Base-by-base conservation (phyloP, 1,139 yeast species). In the Wickerhamomyces sp. region DNA sequence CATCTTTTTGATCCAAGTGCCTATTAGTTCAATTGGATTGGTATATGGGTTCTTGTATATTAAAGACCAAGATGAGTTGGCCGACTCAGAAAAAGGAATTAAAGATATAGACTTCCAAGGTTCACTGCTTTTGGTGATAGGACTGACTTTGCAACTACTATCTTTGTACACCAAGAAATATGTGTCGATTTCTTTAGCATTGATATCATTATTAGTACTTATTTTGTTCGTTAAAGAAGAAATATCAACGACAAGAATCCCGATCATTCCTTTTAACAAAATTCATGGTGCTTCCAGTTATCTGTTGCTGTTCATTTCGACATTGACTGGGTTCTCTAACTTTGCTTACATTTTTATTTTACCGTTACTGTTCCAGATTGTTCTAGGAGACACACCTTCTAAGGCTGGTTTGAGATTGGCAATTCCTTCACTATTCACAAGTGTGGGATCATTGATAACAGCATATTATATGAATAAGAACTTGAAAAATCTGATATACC, bases 21-120 rank as follows among this genome's bases (percentile, higher is more conserved):
- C 95, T 0, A 61, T 84, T 28, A 78, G 84, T 7, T 35, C 71
- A 3, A 27, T 61, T 12, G 74, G 70, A 7, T 68, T 67, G 4
- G 12, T 63, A 8, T 59, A 67, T 3, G 61, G 70, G 16, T 64
- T 59, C 47, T 46, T 55, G 16, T 64, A 55, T 50, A 67, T 74
- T 12, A 36, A 51, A 17, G 40, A 52, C 24, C 56, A 51, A 36
- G 31, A 39, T 13, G 52, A 43, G 27, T 39, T 41, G 24, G 36
- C 51, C 21, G 59, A 58, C 16, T 28, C 34, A 6, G 54, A 64
- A 55, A 51, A 61, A 38, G 54, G 54, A 45, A 55, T 72, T 44
- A 65, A 64, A 42, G 61, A 84, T 43, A 75, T 86, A 29, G 95
- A 86, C 56, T 71, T 83, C 48, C 59, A 67, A 37, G 96, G 96